These are phyloP conservation scores for Aspergillus sp. DNA, from an alignment of 2,329 filamentous ascomycete species.

Conservation along the genomic window DNA sequence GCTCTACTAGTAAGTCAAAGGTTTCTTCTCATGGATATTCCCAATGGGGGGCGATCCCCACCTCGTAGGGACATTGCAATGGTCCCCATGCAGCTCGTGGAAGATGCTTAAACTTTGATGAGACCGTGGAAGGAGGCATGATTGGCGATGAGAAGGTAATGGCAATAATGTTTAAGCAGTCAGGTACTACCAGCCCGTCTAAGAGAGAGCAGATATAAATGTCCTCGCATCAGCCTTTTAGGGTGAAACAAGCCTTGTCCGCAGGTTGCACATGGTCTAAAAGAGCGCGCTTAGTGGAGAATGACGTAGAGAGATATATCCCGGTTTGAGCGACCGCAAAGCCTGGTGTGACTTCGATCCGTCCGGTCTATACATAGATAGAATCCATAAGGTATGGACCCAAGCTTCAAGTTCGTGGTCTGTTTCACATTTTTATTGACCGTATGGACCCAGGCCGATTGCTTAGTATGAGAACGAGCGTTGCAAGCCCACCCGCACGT, in stretches of 20 bases:
- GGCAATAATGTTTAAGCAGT: neutral
- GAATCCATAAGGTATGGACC: too few relatives aligned
- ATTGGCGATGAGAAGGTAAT: neutral
- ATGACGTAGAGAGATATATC: neutral
- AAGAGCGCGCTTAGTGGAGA: neutral
- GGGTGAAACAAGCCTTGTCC: neutral
- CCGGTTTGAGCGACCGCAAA: neutral
- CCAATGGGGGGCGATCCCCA: neutral
- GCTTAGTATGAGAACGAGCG: too few relatives aligned
- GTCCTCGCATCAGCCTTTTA: neutral
- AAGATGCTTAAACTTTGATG: conserved; percentile 30
- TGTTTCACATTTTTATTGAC: neutral
- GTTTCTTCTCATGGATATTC: neutral
- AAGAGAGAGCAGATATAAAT: neutral
- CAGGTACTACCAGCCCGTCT: neutral
- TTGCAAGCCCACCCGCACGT: neutral
- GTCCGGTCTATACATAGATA: neutral
- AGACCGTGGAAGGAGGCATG: conserved; percentile 14
- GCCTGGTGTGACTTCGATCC: neutral
- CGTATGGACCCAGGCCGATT: neutral
- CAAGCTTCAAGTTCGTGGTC: too few relatives aligned
- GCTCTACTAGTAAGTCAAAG: neutral
- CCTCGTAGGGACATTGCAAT: conserved; percentile 30
- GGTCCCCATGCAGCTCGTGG: conserved; percentile 30
- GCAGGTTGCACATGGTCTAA: neutral